Percentiles rank a stretch among this genome's conserved stretches.
Evolutionary conservation across 345 rosid species (phyloP).

Genomic region (Anacardium occidentale): DNA sequence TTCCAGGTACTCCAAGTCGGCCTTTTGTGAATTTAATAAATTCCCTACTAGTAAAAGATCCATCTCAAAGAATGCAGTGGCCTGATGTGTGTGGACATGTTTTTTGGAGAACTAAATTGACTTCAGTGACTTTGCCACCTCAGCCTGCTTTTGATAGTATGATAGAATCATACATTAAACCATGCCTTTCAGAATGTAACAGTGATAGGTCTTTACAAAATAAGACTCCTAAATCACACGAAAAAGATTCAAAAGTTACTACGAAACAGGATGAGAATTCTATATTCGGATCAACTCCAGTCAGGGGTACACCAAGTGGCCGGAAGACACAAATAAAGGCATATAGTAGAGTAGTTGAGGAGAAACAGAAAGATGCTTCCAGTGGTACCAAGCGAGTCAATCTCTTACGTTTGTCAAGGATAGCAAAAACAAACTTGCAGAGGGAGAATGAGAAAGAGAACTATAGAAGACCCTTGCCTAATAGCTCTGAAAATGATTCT

Average conservation of each 20-base stretch:
- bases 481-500: slow-evolving; percentile 66
- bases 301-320: slow-evolving; percentile 56
- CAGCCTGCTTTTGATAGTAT: slow-evolving; percentile 84
- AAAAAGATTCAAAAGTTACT: slow-evolving; percentile 66
- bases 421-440: slow-evolving; percentile 84
- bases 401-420: slow-evolving; percentile 87
- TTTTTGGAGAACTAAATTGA: slow-evolving; percentile 74
- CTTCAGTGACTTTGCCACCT: slow-evolving; percentile 59
- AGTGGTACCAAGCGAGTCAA: slow-evolving; percentile 64
- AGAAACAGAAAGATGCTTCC: slow-evolving; percentile 64
- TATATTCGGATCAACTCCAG: slow-evolving; percentile 52
- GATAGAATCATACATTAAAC: slow-evolving; percentile 62
- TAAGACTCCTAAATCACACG: slow-evolving; percentile 63
- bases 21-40: slow-evolving; percentile 73
- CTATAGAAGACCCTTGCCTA: slow-evolving; percentile 79
- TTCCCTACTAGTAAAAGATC: slow-evolving; percentile 92
- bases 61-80: slow-evolving; percentile 90
- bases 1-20: slow-evolving; percentile 83
- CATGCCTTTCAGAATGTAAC: slow-evolving; percentile 76
- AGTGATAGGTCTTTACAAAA: slow-evolving; percentile 60
- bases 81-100: slow-evolving; percentile 82
- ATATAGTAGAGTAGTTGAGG: slow-evolving; percentile 55
- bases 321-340: slow-evolving; percentile 57
- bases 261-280: slow-evolving; percentile 65
- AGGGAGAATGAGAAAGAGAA: slow-evolving; percentile 98